phyloP scores from a whole-genome alignment of 129 eudicot species.

The Chrysanthemum seticuspe region DNA sequence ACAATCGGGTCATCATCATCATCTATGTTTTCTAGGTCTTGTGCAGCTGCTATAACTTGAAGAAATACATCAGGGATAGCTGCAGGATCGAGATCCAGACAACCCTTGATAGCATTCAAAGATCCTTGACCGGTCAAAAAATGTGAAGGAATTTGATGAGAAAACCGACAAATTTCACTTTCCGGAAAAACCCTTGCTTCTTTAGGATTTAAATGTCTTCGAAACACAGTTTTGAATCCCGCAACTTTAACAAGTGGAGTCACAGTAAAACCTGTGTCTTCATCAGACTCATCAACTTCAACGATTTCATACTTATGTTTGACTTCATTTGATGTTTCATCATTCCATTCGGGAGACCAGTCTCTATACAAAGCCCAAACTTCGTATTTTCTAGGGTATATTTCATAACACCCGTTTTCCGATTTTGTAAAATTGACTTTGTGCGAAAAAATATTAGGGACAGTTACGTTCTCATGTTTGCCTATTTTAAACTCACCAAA shows the following conservation, averaged over 20 bases:
- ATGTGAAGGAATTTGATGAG: conserved; percentile 72
- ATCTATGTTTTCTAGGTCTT: conserved; percentile 38
- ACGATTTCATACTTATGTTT: conserved; percentile 66
- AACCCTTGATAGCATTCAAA: conserved; percentile 53
- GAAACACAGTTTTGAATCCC: conserved; percentile 78
- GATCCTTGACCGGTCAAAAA: conserved; percentile 60
- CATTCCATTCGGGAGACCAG: conserved; percentile 80
- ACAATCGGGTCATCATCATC: conserved; percentile 12
- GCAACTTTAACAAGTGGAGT: conserved; percentile 86
- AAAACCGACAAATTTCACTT: conserved; percentile 70
- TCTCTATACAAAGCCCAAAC: conserved; percentile 78
- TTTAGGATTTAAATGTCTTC: conserved; percentile 50
- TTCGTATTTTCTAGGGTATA: conserved; percentile 70
- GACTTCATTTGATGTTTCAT: conserved; percentile 44
- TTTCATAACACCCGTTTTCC: conserved; percentile 39
- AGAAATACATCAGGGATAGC: conserved; percentile 69
- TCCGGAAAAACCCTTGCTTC: conserved; percentile 57
- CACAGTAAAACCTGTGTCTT: conserved; percentile 58
- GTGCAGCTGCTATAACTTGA: conserved; percentile 40
- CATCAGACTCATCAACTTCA: conserved; percentile 57
- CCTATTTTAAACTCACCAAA: conserved; percentile 72
- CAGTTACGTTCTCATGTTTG: conserved; percentile 34
- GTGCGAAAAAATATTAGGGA: conserved; percentile 63
- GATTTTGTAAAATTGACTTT: conserved; percentile 52
- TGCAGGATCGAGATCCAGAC: conserved; percentile 79